These are phyloP conservation scores for Tetraselmis chui DNA, from an alignment of 139 green algal genomes.

Conservation along the genomic window DNA sequence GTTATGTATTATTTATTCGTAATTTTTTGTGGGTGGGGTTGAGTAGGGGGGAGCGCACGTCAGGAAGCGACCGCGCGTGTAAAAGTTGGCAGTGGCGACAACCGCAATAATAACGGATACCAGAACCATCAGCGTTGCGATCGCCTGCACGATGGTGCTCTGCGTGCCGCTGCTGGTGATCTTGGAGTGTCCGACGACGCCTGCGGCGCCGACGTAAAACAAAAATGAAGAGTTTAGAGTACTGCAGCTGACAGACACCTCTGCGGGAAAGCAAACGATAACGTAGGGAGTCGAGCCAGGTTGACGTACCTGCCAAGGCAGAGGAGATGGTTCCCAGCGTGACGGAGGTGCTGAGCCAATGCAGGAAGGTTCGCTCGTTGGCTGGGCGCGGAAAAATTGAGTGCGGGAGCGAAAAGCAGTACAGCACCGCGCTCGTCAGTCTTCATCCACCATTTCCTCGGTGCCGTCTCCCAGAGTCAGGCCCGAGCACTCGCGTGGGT, in stretches of 20 bases:
- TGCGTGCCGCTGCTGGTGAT: not conserved
- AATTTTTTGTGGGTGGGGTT: too few relatives aligned
- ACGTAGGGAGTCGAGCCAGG: not conserved
- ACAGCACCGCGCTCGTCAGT: too few relatives aligned
- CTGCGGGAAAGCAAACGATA: too few relatives aligned
- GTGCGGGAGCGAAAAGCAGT: too few relatives aligned
- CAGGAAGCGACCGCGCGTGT: constrained; percentile 3
- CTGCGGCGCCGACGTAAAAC: not conserved
- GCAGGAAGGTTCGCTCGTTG: constrained; percentile 80
- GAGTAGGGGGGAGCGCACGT: not conserved
- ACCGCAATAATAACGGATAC: not conserved
- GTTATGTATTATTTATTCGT: too few relatives aligned
- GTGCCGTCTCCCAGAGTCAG: too few relatives aligned
- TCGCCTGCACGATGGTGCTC: constrained; percentile 1
- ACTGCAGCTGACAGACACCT: too few relatives aligned
- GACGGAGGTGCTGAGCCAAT: constrained; percentile 79
- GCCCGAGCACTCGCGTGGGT: too few relatives aligned
- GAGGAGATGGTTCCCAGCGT: constrained; percentile 75
- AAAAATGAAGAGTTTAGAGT: too few relatives aligned
- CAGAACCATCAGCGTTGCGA: not conserved
- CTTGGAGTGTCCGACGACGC: constrained; percentile 3
- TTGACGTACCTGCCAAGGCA: constrained; percentile 48
- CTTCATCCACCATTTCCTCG: too few relatives aligned
- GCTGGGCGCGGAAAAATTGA: constrained; percentile 37
- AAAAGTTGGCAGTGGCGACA: constrained; percentile 6